phyloP scores from a whole-genome alignment of 83 land plant species.

The Diphasiastrum complanatum region DNA sequence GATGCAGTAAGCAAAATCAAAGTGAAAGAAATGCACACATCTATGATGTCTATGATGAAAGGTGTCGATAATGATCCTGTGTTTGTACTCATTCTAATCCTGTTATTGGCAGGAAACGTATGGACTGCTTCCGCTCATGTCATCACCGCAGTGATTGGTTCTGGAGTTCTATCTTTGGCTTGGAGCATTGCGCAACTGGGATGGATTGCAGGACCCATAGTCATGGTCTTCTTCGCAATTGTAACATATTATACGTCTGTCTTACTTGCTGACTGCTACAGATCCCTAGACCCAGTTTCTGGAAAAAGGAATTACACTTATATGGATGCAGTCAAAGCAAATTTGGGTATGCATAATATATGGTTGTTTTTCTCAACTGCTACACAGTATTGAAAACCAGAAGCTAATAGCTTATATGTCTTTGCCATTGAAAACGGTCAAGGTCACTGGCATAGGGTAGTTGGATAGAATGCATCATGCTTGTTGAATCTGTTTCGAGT shows the following conservation, averaged over 20 bases:
- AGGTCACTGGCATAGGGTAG: too few relatives aligned
- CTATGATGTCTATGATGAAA: too few relatives aligned
- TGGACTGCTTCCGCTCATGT: slow-evolving; percentile 53
- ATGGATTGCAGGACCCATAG: slow-evolving; percentile 52
- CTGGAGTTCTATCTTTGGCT: slow-evolving; percentile 50
- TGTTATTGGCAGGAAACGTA: slow-evolving; percentile 29
- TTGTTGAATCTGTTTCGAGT: too few relatives aligned
- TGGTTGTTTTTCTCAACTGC: background rate
- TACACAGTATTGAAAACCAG: background rate
- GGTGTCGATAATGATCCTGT: background rate
- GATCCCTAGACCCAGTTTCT: slow-evolving; percentile 39
- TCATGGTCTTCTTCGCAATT: slow-evolving; percentile 35
- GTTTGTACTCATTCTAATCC: background rate
- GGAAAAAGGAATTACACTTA: slow-evolving; percentile 50
- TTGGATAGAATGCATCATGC: too few relatives aligned
- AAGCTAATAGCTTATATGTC: background rate
- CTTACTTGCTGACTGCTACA: slow-evolving; percentile 48
- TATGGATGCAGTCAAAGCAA: slow-evolving; percentile 47
- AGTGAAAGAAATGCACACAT: background rate
- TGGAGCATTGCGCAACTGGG: slow-evolving; percentile 69
- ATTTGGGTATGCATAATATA: slow-evolving; percentile 23
- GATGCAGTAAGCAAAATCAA: background rate
- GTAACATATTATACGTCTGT: slow-evolving; percentile 46
- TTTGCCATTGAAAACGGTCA: too few relatives aligned
- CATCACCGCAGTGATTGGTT: slow-evolving; percentile 59